phyloP scores from a whole-genome alignment of 2,329 filamentous ascomycete species.

The Parastagonospora avenae region DNA sequence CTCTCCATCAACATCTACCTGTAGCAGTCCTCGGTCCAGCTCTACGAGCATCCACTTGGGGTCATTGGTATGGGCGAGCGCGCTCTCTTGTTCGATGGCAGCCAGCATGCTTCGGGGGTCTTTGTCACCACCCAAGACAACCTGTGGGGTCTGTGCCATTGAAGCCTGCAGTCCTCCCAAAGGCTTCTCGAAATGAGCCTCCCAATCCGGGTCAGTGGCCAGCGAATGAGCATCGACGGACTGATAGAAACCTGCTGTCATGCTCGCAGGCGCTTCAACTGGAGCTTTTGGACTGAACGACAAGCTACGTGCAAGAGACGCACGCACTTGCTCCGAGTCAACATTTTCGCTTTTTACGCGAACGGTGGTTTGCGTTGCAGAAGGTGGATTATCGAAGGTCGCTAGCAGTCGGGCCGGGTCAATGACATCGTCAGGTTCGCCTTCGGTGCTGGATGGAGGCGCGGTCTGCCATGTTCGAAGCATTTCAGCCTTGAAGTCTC shows the following conservation, averaged over 20 bases:
- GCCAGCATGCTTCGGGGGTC: no score
- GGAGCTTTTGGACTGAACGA: background rate
- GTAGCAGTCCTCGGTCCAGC: background rate
- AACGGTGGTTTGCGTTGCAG: background rate
- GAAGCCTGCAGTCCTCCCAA: no score
- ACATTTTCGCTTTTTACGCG: background rate
- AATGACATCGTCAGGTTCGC: no score
- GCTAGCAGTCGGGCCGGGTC: no score
- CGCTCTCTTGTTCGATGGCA: no score
- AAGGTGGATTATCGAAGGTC: background rate
- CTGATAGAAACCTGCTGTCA: background rate
- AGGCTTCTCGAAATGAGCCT: no score
- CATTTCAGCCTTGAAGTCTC: no score
- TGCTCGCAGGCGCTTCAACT: background rate
- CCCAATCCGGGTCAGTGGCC: no score
- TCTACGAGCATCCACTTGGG: constrained; percentile 9
- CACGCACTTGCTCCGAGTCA: constrained; percentile 1
- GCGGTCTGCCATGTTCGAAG: background rate
- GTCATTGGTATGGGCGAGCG: background rate
- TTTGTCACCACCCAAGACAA: no score
- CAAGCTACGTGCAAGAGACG: background rate
- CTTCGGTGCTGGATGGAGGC: background rate
- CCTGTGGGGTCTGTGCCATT: no score
- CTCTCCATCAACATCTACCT: background rate
- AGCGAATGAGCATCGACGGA: no score